Evolutionary conservation across 331 rosid species (phyloP).

Genomic region (Quercus tomentella): DNA sequence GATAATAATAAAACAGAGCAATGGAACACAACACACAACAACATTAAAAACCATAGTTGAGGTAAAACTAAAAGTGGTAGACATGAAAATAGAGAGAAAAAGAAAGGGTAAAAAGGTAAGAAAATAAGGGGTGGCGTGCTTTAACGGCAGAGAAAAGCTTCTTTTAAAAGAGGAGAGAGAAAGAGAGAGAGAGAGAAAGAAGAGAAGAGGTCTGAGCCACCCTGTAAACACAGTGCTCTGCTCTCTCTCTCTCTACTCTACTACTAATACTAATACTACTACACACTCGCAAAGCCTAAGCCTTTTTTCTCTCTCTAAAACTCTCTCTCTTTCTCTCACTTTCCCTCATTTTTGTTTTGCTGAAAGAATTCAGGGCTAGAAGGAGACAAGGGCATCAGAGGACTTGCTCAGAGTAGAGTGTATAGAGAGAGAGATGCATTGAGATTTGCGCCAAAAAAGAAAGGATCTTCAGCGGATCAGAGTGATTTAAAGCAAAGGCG

Average conservation of each 20-base stretch:
- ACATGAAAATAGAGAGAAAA: neutral
- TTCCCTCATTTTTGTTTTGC: neutral
- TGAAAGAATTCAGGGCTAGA: constrained; percentile 12
- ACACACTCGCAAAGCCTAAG: neutral
- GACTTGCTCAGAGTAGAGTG: neutral
- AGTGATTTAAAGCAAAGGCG: constrained; percentile 63
- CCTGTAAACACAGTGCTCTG: constrained; percentile 43
- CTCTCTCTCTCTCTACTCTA: constrained; percentile 36
- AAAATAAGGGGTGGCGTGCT: constrained; percentile 50
- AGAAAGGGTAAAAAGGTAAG: constrained; percentile 41
- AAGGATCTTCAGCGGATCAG: constrained; percentile 56
- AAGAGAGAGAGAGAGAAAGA: no score
- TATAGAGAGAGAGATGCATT: constrained; percentile 19
- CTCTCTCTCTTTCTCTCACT: neutral
- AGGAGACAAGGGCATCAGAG: constrained; percentile 47
- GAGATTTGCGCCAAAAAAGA: constrained; percentile 58
- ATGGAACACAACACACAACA: no score
- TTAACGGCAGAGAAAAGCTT: constrained; percentile 40
- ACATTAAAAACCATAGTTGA: no score
- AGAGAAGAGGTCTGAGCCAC: constrained; percentile 39
- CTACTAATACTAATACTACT: neutral
- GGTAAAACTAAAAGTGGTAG: neutral
- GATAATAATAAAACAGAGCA: no score
- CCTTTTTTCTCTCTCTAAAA: neutral
- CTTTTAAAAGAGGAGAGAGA: constrained; percentile 8